Percentiles rank a stretch among this genome's conserved stretches.
Evolutionary conservation across 2,329 filamentous ascomycete species (phyloP).

Genomic region (Orbilia javanica): DNA sequence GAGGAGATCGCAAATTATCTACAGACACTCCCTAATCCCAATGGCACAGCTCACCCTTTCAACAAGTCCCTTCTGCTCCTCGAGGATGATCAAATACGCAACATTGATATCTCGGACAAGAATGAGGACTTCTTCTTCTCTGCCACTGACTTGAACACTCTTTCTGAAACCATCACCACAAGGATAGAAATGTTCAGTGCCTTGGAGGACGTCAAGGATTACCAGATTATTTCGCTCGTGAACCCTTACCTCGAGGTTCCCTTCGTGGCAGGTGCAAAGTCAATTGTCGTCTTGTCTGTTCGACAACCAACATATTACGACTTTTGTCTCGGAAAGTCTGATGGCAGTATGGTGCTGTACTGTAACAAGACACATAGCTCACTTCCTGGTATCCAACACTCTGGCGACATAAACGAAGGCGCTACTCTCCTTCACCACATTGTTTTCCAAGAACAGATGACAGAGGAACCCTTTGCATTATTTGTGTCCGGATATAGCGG

Average conservation of each 20-base stretch:
- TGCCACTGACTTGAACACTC: conserved; percentile 61
- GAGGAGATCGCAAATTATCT: conserved; percentile 59
- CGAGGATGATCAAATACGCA: conserved; percentile 53
- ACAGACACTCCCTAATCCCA: conserved; percentile 51
- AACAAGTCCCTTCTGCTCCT: conserved; percentile 59
- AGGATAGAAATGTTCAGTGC: conserved; percentile 60
- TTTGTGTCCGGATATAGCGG: conserved; percentile 62
- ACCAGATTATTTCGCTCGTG: conserved; percentile 60
- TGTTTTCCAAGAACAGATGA: conserved; percentile 44
- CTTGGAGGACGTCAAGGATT: conserved; percentile 58
- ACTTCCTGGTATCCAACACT: conserved; percentile 60
- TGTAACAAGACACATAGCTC: conserved; percentile 41
- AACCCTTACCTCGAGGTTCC: conserved; percentile 60
- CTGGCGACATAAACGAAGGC: conserved; percentile 60
- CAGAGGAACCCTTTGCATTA: conserved; percentile 59
- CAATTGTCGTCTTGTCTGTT: conserved; percentile 61
- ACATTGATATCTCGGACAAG: conserved; percentile 62
- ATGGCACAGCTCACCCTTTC: conserved; percentile 61
- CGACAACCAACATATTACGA: conserved; percentile 62
- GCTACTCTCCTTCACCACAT: conserved; percentile 60
- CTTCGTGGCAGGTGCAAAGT: conserved; percentile 57
- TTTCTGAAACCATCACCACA: conserved; percentile 60
- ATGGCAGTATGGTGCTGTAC: conserved; percentile 59
- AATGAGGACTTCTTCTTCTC: conserved; percentile 62
- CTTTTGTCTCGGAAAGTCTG: conserved; percentile 61